phyloP scores from a whole-genome alignment of 345 rosid genomes.

The Murraya koenigii region DNA sequence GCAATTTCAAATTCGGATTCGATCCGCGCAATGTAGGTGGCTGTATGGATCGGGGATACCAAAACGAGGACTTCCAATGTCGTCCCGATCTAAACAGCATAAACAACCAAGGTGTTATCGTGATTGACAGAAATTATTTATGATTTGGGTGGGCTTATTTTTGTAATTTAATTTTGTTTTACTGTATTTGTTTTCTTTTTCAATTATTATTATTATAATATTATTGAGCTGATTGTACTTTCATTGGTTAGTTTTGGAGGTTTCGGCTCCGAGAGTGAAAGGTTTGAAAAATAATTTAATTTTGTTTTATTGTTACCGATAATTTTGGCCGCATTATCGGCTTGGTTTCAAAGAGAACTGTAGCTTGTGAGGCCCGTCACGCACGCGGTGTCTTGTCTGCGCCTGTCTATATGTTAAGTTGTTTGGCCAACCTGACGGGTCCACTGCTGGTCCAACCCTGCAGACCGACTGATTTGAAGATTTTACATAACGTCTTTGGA shows the following conservation, averaged over 20 bases:
- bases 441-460: background rate
- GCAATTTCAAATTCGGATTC: background rate
- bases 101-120: background rate
- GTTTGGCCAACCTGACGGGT: background rate
- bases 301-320: background rate
- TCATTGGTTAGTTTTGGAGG: background rate
- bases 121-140: slow-evolving; percentile 9
- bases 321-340: slow-evolving; percentile 10
- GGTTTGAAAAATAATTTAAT: background rate
- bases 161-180: background rate
- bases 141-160: background rate
- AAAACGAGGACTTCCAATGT: slow-evolving; percentile 4
- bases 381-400: slow-evolving; percentile 1
- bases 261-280: slow-evolving; percentile 8
- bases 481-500: background rate
- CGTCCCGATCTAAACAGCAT: slow-evolving; percentile 9
- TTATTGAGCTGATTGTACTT: background rate
- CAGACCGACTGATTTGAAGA: background rate
- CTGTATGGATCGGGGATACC: slow-evolving; percentile 13
- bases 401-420: background rate
- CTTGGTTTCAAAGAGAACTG: background rate
- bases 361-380: slow-evolving; percentile 1
- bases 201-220: no score
- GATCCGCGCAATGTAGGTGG: slow-evolving; percentile 20
- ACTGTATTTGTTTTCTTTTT: background rate